These are phyloP conservation scores for Globisporangium cystogenes DNA, from an alignment of 352 stramenopile species.

Conservation along the genomic window DNA sequence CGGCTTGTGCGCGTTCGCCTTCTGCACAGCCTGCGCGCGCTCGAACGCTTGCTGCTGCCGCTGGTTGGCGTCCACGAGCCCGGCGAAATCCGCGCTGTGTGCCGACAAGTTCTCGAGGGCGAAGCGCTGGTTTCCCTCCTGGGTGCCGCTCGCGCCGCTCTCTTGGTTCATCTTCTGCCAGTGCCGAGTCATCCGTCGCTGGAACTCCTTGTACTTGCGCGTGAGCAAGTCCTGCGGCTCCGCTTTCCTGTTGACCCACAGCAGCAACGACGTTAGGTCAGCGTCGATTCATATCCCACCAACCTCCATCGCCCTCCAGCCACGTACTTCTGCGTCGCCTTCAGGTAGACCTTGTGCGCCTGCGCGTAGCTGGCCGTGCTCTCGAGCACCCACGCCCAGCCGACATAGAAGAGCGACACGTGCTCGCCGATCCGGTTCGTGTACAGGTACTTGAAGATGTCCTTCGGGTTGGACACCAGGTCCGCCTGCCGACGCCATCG, in stretches of 20 bases:
- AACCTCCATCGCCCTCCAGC: no score
- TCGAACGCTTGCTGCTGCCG: constrained; percentile 57
- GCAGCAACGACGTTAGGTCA: neutral
- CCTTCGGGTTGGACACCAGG: constrained; percentile 79
- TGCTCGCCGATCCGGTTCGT: constrained; percentile 82
- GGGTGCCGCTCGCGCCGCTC: constrained; percentile 13
- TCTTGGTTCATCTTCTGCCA: constrained; percentile 68
- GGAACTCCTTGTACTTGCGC: constrained; percentile 80
- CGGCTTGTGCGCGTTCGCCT: constrained; percentile 68
- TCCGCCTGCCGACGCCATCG: constrained; percentile 45
- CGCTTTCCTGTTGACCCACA: constrained; percentile 41
- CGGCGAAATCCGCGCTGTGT: constrained; percentile 42
- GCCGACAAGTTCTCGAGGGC: constrained; percentile 59
- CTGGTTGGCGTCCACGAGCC: constrained; percentile 49
- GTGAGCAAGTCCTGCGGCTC: constrained; percentile 58
- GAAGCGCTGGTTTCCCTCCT: constrained; percentile 45
- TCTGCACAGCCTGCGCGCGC: constrained; percentile 49
- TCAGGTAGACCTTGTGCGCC: constrained; percentile 84
- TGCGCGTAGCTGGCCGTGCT: constrained; percentile 77
- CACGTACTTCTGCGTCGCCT: constrained; percentile 81
- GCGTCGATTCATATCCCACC: no score
- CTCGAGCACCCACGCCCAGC: constrained; percentile 80
- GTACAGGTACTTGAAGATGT: constrained; percentile 89
- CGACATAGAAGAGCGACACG: constrained; percentile 81
- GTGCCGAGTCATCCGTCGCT: constrained; percentile 76